A percentile compares a stretch with the other conserved stretches of the same genome.
These are phyloP conservation scores for Lenwebbia sp. DNA, from an alignment of 345 rosid genomes.

Conservation along the genomic window DNA sequence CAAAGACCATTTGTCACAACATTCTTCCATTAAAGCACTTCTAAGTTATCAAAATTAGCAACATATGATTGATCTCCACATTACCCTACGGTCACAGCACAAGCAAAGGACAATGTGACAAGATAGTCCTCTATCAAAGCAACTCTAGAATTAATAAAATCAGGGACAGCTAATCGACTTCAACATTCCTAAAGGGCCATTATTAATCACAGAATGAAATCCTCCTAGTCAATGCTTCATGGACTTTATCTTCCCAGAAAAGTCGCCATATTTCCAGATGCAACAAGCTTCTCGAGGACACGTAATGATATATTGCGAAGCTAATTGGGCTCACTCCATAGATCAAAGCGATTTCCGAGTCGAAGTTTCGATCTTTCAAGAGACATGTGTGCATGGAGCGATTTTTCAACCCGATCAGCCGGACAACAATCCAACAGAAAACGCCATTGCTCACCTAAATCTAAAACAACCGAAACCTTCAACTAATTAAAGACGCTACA, in stretches of 20 bases:
- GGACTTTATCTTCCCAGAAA: neutral
- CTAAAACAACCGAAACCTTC: neutral
- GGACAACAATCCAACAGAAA: neutral
- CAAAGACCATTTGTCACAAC: fast-evolving
- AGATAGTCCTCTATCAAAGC: neutral
- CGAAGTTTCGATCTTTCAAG: neutral
- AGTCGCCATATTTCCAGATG: neutral
- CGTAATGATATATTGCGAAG: neutral
- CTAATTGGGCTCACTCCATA: neutral
- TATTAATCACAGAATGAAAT: neutral
- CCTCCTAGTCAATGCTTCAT: neutral
- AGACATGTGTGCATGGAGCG: neutral
- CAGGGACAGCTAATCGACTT: neutral
- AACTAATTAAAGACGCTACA: neutral
- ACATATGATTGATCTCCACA: neutral
- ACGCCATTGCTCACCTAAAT: neutral
- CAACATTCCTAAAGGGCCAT: neutral
- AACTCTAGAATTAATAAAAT: neutral
- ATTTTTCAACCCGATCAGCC: neutral
- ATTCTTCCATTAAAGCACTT: neutral
- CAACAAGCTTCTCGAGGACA: neutral
- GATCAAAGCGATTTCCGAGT: neutral
- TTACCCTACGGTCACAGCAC: neutral
- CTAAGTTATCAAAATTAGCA: neutral
- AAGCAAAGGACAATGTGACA: neutral